Evolutionary conservation across 257 asterid species (phyloP).

Genomic region (Przewalskia tangutica): DNA sequence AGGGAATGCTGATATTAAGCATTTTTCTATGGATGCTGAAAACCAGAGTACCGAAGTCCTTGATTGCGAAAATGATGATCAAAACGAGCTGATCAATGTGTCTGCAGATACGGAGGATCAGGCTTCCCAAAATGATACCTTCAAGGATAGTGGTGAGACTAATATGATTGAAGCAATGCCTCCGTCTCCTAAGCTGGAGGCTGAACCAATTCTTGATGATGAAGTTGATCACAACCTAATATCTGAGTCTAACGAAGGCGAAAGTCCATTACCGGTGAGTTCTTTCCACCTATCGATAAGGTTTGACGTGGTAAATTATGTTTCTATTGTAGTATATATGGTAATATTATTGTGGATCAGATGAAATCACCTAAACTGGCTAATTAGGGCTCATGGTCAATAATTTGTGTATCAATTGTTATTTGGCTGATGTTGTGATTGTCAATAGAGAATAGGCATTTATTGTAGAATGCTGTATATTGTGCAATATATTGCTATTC

Average conservation of each 20-base stretch:
- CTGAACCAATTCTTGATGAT: constrained; percentile 24
- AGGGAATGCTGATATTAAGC: background rate
- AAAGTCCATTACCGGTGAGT: constrained; percentile 33
- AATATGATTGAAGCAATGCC: constrained; percentile 11
- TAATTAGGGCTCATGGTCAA: background rate
- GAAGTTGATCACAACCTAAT: constrained; percentile 17
- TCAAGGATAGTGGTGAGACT: constrained; percentile 19
- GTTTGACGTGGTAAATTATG: background rate
- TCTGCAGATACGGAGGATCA: constrained; percentile 14
- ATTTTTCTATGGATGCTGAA: constrained; percentile 4
- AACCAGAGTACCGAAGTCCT: background rate
- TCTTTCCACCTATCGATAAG: background rate
- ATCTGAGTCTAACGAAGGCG: constrained; percentile 19
- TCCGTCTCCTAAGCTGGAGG: constrained; percentile 20
- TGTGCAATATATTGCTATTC: background rate
- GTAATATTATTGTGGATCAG: background rate
- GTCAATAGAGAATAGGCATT: background rate
- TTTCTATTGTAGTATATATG: background rate
- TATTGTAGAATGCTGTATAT: background rate
- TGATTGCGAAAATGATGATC: background rate
- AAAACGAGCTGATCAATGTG: background rate
- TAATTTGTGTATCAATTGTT: background rate
- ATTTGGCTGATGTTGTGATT: background rate
- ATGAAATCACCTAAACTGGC: background rate
- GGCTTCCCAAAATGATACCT: constrained; percentile 6